Evolutionary conservation across 23 red algal genomes (phyloP), one percentile per base, ranked within the genome.

Genomic region (Gracilariopsis chorda): DNA sequence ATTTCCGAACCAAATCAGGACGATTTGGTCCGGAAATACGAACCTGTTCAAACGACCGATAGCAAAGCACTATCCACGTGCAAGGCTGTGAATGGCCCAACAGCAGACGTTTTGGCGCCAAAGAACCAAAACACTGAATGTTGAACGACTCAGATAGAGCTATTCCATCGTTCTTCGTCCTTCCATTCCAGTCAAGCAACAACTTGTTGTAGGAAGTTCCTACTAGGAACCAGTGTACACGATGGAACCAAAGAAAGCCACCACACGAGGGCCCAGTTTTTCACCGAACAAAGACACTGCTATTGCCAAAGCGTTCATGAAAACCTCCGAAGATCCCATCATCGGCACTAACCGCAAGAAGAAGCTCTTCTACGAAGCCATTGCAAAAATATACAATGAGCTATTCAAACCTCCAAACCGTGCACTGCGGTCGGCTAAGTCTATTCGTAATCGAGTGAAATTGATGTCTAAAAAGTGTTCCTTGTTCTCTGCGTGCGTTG

Each of bases 281-380:
- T 58, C 20, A 7, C 48, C 37, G 2, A 2, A 21, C 1, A 49
- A 82, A 59, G 77, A 82, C 3, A 34, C n/a, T 7, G 48, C 77
- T 1, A 60, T 82, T 19, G 19, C 77, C 3, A 44, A 33, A 60
- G 47, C 48, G 7, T 59, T 17, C 20, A 60, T 82, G 9, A 55
- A 43, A 23, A 51, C 55, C 11, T 60, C 51, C 25, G 77, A 82
- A 59, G 77, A 82, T 59, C 3, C 23, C 14, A 61, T 82, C 14
- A 33, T 82, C 58, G 49, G 77, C 30, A 44, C 77, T 82, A 49
- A 82, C 12, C 77, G 47, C 14, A 82, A 82, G 30, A 60, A 51
- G 40, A 51, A 55, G n/a, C 34, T 58, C 2, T 82, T 82, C 32
- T 82, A 29, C 47, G 48, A 55, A 3, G 52, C 47, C 3, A 37